These are phyloP conservation scores for Ophiobolus disseminans DNA, from an alignment of 2,329 filamentous ascomycete species.

Conservation along the genomic window DNA sequence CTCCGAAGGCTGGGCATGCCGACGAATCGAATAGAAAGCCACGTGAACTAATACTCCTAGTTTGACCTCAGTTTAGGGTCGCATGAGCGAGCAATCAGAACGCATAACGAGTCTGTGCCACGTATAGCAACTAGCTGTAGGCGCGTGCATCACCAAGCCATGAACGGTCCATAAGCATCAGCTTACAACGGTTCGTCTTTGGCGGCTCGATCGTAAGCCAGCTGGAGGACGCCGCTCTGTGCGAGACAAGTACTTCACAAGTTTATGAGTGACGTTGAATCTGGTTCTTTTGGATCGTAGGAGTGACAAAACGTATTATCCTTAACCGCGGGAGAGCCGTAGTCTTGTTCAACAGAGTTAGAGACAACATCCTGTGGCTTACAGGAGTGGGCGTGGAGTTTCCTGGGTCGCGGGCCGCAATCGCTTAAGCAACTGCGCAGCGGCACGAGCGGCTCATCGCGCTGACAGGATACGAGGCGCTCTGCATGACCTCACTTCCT, in stretches of 20 bases:
- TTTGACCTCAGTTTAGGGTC: no score
- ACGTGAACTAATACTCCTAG: no score
- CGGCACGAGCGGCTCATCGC: not conserved
- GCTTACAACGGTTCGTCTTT: not conserved
- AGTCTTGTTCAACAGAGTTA: not conserved
- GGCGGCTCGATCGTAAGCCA: not conserved
- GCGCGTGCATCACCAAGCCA: not conserved
- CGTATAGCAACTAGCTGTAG: no score
- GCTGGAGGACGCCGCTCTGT: not conserved
- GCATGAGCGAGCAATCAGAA: not conserved
- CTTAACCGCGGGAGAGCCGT: no score
- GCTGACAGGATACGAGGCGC: conserved; percentile 3
- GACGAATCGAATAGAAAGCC: no score
- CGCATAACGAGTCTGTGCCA: not conserved
- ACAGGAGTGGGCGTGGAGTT: not conserved
- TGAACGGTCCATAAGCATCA: not conserved
- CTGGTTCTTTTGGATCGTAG: no score
- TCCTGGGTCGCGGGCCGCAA: not conserved
- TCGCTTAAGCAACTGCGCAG: conserved; percentile 3
- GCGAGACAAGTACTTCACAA: not conserved
- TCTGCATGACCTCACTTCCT: not conserved
- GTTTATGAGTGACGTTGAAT: not conserved
- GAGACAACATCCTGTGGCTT: not conserved
- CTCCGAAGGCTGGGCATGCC: no score
- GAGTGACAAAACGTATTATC: no score